Conservation (phyloP, 148 eudicot species). For the Simmondsia chinensis region DNA sequence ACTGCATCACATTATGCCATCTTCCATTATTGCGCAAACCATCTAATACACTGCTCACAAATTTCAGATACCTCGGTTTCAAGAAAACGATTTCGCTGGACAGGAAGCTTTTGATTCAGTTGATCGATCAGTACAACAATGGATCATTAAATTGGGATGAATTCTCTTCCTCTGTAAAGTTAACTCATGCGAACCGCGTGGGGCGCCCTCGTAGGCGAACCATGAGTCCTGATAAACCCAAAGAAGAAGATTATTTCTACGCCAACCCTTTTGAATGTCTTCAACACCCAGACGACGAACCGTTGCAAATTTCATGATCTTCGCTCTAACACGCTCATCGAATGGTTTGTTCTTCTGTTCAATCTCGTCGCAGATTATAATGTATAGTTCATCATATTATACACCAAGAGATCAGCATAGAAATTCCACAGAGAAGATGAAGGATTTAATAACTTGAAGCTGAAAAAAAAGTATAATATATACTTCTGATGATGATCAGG, state of each 20-base stretch:
- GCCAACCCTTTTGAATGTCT: conserved; percentile 45
- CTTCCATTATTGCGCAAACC: too few species aligned
- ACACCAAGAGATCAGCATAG: too few species aligned
- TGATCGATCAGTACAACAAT: conserved; percentile 27
- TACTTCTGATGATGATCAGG: neutral
- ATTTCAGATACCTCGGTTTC: conserved; percentile 37
- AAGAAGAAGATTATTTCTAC: conserved; percentile 50
- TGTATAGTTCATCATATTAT: too few species aligned
- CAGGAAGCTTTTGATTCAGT: conserved; percentile 33
- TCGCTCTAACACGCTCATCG: conserved; percentile 11
- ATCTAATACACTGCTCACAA: too few species aligned
- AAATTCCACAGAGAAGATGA: too few species aligned
- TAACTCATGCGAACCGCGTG: conserved; percentile 36
- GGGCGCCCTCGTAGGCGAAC: conserved; percentile 29
- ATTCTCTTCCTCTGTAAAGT: conserved; percentile 30
- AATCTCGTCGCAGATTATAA: conserved; percentile 11
- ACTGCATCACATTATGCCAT: too few species aligned
- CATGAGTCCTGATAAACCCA: conserved; percentile 35
- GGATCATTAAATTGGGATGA: conserved; percentile 36
- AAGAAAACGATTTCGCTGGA: conserved; percentile 35
- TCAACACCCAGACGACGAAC: conserved; percentile 15
- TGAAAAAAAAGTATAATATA: too few species aligned
- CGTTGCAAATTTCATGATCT: conserved; percentile 23
- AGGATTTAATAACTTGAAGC: too few species aligned
- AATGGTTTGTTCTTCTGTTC: conserved; percentile 2